These are phyloP conservation scores for Calonectria pseudoturangicola DNA, from an alignment of 2,329 filamentous ascomycete species.

Conservation along the genomic window DNA sequence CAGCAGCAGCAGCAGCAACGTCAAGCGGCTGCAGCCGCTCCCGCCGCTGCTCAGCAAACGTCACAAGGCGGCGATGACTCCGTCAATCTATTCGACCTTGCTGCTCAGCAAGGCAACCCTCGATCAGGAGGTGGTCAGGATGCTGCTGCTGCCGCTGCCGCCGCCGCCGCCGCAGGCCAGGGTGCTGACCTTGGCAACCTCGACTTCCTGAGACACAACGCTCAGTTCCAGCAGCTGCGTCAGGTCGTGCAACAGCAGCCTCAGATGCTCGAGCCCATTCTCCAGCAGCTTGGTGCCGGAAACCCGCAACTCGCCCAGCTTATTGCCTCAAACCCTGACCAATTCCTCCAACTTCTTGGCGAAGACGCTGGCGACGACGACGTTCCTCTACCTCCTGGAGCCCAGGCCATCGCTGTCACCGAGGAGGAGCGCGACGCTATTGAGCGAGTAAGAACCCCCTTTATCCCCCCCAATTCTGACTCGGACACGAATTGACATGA, in stretches of 20 bases:
- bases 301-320: conserved; percentile 96
- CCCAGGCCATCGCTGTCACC: conserved; percentile 92
- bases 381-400: conserved; percentile 88
- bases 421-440: conserved; percentile 98
- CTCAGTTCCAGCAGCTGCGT: conserved; percentile 97
- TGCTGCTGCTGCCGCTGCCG: conserved; percentile 65
- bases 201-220: conserved; percentile 95
- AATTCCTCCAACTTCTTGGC: conserved; percentile 92
- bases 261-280: conserved; percentile 97
- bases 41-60: conserved; percentile 62
- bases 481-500: conserved; percentile 27
- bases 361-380: conserved; percentile 89
- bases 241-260: conserved; percentile 98
- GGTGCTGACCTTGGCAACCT: conserved; percentile 83
- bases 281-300: conserved; percentile 95
- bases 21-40: conserved; percentile 60
- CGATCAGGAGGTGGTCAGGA: conserved; percentile 65
- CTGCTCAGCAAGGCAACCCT: conserved; percentile 81
- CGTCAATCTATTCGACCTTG: conserved; percentile 94
- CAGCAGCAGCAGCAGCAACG: conserved; percentile 67
- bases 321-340: conserved; percentile 93
- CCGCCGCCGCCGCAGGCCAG: conserved; percentile 70
- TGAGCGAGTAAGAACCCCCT: conserved; percentile 81
- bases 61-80: conserved; percentile 75
- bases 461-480: not conserved